Conservation (phyloP, 805 yeast species). For the Starmera caribaea region DNA sequence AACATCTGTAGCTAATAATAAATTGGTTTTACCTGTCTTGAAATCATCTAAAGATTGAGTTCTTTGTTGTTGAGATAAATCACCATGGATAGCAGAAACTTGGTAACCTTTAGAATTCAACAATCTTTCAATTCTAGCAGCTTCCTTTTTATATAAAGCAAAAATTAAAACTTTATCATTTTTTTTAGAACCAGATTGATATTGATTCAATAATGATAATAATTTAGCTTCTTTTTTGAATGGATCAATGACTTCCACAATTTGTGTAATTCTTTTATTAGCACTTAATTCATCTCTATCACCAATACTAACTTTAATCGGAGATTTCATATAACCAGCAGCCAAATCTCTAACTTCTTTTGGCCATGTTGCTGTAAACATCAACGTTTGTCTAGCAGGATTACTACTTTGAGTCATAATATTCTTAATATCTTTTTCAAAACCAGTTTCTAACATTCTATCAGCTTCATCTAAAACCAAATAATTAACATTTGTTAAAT, state of each 20-base stretch:
- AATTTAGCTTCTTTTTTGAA: conserved; percentile 70
- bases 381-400: conserved; percentile 70
- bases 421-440: conserved; percentile 88
- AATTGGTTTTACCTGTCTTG: conserved; percentile 65
- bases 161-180: conserved; percentile 84
- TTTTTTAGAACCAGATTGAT: conserved; percentile 54
- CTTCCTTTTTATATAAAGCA: conserved; percentile 95
- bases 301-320: conserved; percentile 90
- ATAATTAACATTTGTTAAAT: conserved; percentile 58
- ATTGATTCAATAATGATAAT: conserved; percentile 60
- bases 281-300: conserved; percentile 91
- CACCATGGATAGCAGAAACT: conserved; percentile 95
- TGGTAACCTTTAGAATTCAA: conserved; percentile 63
- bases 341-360: conserved; percentile 94
- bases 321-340: conserved; percentile 65
- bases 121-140: conserved; percentile 76
- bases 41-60: conserved; percentile 78
- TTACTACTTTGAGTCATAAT: conserved; percentile 57
- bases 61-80: conserved; percentile 85
- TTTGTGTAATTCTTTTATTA: conserved; percentile 86
- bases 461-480: conserved; percentile 96
- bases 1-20: conserved; percentile 93
- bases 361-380: conserved; percentile 99
- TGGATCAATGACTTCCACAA: conserved; percentile 86
- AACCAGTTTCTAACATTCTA: conserved; percentile 97